Evolutionary conservation across 1,284 basidiomycete genomes (phyloP).

Genomic region (Mrakiaceae sp.): DNA sequence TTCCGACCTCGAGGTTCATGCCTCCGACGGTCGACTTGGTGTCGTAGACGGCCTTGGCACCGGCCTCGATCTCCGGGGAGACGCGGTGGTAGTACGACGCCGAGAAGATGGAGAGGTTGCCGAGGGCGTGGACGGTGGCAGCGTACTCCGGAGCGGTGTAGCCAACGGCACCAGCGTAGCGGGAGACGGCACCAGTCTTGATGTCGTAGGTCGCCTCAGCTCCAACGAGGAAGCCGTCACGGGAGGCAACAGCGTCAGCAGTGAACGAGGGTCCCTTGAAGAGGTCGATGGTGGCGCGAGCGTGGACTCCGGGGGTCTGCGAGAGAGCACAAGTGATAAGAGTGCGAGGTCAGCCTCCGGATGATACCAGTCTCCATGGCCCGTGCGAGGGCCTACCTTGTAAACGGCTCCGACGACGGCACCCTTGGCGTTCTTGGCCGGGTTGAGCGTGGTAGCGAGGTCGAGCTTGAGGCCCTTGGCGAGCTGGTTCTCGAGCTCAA

Average conservation of each 20-base stretch:
- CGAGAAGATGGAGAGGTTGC: constrained; percentile 87
- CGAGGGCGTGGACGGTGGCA: constrained; percentile 85
- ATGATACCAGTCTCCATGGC: constrained; percentile 20
- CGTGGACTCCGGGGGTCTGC: constrained; percentile 79
- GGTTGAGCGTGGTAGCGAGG: constrained; percentile 70
- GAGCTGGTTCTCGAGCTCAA: constrained; percentile 97
- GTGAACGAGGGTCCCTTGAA: constrained; percentile 99
- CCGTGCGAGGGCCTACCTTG: constrained; percentile 40
- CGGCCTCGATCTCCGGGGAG: constrained; percentile 80
- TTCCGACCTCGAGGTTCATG: constrained; percentile 89
- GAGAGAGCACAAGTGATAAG: no score
- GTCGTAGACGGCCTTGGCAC: constrained; percentile 96
- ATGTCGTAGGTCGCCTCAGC: constrained; percentile 96
- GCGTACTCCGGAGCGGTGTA: constrained; percentile 96
- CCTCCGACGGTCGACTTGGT: constrained; percentile 77
- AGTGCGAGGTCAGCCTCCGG: no score
- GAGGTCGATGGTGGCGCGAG: constrained; percentile 79
- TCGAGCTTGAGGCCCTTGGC: constrained; percentile 97
- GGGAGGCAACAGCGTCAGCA: constrained; percentile 87
- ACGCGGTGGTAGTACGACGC: constrained; percentile 99
- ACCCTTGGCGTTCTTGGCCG: constrained; percentile 53
- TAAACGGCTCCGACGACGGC: constrained; percentile 73
- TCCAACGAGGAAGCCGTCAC: constrained; percentile 95
- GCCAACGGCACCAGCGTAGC: constrained; percentile 84
- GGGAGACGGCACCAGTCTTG: constrained; percentile 79